These are phyloP conservation scores for Sarocladium oryzae DNA, from an alignment of 2,329 filamentous ascomycete genomes.

Conservation along the genomic window DNA sequence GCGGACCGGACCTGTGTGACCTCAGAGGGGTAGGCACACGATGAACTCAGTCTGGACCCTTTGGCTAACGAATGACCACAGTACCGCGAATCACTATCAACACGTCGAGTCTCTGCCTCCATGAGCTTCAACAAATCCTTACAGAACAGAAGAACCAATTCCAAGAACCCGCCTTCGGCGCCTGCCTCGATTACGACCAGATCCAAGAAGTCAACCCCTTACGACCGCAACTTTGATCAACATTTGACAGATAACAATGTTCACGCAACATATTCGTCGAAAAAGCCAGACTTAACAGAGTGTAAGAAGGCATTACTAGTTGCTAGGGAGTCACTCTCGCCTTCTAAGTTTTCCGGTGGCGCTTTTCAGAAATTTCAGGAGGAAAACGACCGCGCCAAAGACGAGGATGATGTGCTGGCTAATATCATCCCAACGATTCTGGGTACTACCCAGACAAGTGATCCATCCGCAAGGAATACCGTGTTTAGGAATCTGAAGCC, in stretches of 20 bases:
- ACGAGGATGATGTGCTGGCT: conserved; percentile 27
- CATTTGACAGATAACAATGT: conserved; percentile 29
- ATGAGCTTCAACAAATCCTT: neutral
- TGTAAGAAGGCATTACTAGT: conserved; percentile 11
- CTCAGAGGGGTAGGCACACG: conserved; percentile 15
- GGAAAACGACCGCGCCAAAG: conserved; percentile 21
- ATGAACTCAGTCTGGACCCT: neutral
- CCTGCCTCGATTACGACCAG: conserved; percentile 7
- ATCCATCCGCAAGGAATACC: conserved; percentile 14
- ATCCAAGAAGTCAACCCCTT: conserved; percentile 19
- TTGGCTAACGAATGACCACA: neutral
- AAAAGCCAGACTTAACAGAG: conserved; percentile 25
- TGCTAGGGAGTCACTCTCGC: neutral
- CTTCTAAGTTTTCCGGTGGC: neutral
- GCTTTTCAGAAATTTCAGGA: neutral
- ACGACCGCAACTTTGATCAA: conserved; percentile 28
- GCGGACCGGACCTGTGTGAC: conserved; percentile 18
- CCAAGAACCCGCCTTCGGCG: conserved; percentile 7
- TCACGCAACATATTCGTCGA: conserved; percentile 20
- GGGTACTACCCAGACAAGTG: conserved; percentile 13
- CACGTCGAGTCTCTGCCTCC: neutral
- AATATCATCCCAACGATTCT: conserved; percentile 26
- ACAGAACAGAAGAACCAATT: conserved; percentile 1
- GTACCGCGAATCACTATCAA: neutral
- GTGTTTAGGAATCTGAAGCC: conserved; percentile 27